Evolutionary conservation across 805 yeast genomes (phyloP).

Genomic region (Wickerhamiella australiensis): DNA sequence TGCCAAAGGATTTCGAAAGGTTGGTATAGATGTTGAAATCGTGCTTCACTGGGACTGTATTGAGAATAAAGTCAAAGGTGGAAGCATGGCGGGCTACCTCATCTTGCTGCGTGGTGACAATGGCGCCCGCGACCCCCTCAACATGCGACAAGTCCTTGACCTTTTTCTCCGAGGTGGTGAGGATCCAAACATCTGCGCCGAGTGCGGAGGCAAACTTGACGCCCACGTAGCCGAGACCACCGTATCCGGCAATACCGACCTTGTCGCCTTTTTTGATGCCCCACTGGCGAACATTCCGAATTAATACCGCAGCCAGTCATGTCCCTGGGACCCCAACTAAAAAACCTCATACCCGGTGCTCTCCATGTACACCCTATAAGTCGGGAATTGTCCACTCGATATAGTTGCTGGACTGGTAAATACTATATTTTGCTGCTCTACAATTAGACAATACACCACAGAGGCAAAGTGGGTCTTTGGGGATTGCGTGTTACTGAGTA

Average conservation of each 20-base stretch:
- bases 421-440: too few species aligned
- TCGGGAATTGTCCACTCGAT: too few species aligned
- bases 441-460: too few species aligned
- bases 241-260: conserved; percentile 52
- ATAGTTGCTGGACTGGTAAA: too few species aligned
- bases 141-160: conserved; percentile 33
- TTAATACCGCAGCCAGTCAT: too few species aligned
- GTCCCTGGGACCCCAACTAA: too few species aligned
- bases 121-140: conserved; percentile 41
- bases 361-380: too few species aligned
- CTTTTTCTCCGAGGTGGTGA: conserved; percentile 42
- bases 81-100: conserved; percentile 28
- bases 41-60: conserved; percentile 39
- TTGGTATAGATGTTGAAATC: conserved; percentile 39
- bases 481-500: too few species aligned
- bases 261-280: conserved; percentile 37
- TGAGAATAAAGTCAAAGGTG: conserved; percentile 42
- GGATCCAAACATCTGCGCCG: conserved; percentile 49
- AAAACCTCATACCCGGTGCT: too few species aligned
- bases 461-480: too few species aligned
- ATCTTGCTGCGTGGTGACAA: conserved; percentile 37
- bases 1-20: conserved; percentile 45
- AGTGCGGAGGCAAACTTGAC: conserved; percentile 46
- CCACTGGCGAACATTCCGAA: too few species aligned
- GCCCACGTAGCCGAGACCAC: conserved; percentile 56